phyloP scores from a whole-genome alignment of 2,329 filamentous ascomycete genomes.

The Mycocentrospora acerina region DNA sequence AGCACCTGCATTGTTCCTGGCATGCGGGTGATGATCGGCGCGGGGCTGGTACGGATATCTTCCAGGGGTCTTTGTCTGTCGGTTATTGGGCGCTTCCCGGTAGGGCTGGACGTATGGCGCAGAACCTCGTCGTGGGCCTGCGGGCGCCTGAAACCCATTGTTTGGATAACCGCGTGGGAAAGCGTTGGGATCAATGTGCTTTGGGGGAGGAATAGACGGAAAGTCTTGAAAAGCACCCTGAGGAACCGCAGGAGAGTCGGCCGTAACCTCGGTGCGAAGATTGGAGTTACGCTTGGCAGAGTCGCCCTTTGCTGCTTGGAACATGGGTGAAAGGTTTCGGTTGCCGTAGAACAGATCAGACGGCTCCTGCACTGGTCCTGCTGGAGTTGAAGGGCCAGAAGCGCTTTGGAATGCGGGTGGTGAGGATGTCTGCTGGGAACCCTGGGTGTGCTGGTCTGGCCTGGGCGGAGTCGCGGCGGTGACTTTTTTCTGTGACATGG shows the following conservation, averaged over 20 bases:
- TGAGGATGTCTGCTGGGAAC: constrained; percentile 41
- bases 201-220: constrained; percentile 18
- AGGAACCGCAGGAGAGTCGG: constrained; percentile 30
- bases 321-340: constrained; percentile 51
- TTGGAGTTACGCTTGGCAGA: constrained; percentile 45
- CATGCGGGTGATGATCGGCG: constrained; percentile 23
- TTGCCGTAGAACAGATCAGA: constrained; percentile 45
- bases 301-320: constrained; percentile 50
- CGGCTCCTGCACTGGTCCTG: constrained; percentile 23
- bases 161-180: constrained; percentile 18
- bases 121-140: constrained; percentile 25
- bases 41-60: constrained; percentile 25
- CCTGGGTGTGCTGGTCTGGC: constrained; percentile 25
- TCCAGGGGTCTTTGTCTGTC: constrained; percentile 23
- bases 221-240: constrained; percentile 28
- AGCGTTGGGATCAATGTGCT: constrained; percentile 20
- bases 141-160: constrained; percentile 13
- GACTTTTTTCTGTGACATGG: constrained; percentile 34
- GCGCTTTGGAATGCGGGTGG: constrained; percentile 34
- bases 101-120: constrained; percentile 28
- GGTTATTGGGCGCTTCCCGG: constrained; percentile 25
- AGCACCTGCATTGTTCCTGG: constrained; percentile 14
- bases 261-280: constrained; percentile 47
- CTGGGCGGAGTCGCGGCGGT: constrained; percentile 24
- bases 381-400: constrained; percentile 38